These are phyloP conservation scores for Mycena rosella DNA, from an alignment of 768 basidiomycete species.

Conservation along the genomic window DNA sequence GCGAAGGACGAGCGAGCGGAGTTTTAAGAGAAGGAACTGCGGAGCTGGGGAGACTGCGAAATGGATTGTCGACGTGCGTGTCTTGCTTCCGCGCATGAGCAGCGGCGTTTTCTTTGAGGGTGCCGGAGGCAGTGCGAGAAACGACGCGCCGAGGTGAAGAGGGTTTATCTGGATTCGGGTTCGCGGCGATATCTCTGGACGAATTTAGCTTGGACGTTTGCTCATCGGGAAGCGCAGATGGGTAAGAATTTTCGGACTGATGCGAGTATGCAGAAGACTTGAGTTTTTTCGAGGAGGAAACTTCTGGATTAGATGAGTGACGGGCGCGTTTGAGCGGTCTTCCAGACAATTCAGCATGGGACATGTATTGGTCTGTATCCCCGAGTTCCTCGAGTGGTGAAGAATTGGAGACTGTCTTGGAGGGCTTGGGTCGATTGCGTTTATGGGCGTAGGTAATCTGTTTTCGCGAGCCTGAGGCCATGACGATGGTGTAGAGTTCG, in stretches of 20 bases:
- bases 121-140: slow-evolving; percentile 49
- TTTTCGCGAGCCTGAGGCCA: slow-evolving; percentile 31
- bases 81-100: slow-evolving; percentile 21
- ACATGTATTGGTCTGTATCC: slow-evolving; percentile 45
- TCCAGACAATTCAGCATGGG: slow-evolving; percentile 55
- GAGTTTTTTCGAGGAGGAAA: slow-evolving; percentile 50
- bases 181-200: no score
- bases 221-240: slow-evolving; percentile 45
- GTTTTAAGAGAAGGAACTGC: slow-evolving; percentile 50
- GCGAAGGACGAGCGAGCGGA: not conserved
- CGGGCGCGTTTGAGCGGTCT: slow-evolving; percentile 65
- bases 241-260: slow-evolving; percentile 41
- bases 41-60: slow-evolving; percentile 59
- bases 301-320: slow-evolving; percentile 45
- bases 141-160: slow-evolving; percentile 57
- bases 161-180: slow-evolving; percentile 48
- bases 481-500: no score
- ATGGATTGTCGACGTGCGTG: slow-evolving; percentile 57
- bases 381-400: slow-evolving; percentile 37
- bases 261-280: slow-evolving; percentile 42
- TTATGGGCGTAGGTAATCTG: slow-evolving; percentile 44
- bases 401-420: slow-evolving; percentile 27
- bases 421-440: slow-evolving; percentile 38
- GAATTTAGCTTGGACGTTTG: slow-evolving; percentile 41
- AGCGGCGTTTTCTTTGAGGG: slow-evolving; percentile 38